These are phyloP conservation scores for Herpetospermum pedunculosum DNA, from an alignment of 306 rosid genomes.

Conservation along the genomic window DNA sequence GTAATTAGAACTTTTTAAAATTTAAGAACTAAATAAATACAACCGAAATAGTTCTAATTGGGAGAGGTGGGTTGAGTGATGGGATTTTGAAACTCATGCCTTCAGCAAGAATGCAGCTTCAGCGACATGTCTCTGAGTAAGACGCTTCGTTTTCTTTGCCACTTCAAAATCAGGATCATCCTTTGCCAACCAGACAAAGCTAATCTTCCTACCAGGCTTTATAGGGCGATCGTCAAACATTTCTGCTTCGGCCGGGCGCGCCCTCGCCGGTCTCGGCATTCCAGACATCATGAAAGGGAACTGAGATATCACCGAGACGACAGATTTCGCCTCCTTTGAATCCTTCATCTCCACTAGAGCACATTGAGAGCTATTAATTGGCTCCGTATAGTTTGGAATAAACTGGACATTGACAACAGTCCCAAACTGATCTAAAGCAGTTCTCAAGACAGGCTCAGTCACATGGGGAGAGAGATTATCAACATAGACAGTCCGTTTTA, in stretches of 20 bases:
- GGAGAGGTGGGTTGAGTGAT: not conserved
- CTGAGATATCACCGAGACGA: constrained; percentile 20
- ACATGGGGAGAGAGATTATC: constrained; percentile 73
- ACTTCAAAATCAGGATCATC: constrained; percentile 54
- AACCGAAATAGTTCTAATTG: not conserved
- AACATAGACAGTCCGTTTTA: constrained; percentile 48
- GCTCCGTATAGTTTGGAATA: constrained; percentile 52
- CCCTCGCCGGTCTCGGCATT: constrained; percentile 81
- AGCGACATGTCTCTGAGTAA: constrained; percentile 30
- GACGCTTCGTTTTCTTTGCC: constrained; percentile 40
- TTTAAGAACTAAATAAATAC: not conserved
- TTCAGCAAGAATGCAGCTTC: constrained; percentile 35
- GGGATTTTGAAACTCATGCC: constrained; percentile 21
- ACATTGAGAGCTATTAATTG: constrained; percentile 29
- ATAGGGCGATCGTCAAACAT: constrained; percentile 68
- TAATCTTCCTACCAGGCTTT: constrained; percentile 39
- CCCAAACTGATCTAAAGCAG: constrained; percentile 67
- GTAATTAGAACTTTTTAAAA: not conserved
- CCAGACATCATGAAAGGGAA: constrained; percentile 79
- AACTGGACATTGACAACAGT: constrained; percentile 42
- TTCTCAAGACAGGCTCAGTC: constrained; percentile 53
- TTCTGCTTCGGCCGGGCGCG: constrained; percentile 31
- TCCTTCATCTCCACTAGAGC: constrained; percentile 71
- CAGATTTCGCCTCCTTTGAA: constrained; percentile 31
- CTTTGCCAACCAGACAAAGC: constrained; percentile 40